Evolutionary conservation across 2,329 filamentous ascomycete genomes (phyloP).

Genomic region (Fusarium graminum): DNA sequence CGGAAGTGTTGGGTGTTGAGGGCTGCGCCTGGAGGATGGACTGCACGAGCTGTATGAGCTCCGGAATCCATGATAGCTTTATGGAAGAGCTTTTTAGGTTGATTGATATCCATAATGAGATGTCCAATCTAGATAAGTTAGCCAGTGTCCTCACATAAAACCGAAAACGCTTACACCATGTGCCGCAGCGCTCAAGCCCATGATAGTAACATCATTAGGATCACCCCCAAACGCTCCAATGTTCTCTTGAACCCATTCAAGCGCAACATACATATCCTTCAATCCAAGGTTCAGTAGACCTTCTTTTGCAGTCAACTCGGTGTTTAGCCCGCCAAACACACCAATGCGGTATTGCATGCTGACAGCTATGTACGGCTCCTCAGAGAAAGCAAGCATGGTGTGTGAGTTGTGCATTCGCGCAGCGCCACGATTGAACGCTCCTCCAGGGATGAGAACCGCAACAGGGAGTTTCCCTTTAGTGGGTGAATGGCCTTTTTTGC

Average conservation of each 20-base stretch:
- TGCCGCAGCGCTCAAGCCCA: slow-evolving; percentile 58
- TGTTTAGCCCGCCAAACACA: slow-evolving; percentile 71
- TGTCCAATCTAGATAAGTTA: slow-evolving; percentile 47
- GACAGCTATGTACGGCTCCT: slow-evolving; percentile 62
- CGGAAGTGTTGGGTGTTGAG: slow-evolving; percentile 50
- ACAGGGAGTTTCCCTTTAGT: slow-evolving; percentile 46
- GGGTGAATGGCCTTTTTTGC: slow-evolving; percentile 30
- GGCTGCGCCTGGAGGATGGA: slow-evolving; percentile 46
- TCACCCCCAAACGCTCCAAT: slow-evolving; percentile 65
- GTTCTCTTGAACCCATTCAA: slow-evolving; percentile 66
- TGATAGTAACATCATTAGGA: slow-evolving; percentile 61
- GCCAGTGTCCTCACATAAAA: rapidly evolving
- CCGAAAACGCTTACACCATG: slow-evolving; percentile 40
- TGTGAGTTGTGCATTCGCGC: slow-evolving; percentile 55
- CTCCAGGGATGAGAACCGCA: slow-evolving; percentile 48
- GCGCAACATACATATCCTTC: slow-evolving; percentile 61
- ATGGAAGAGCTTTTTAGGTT: slow-evolving; percentile 50
- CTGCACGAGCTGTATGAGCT: slow-evolving; percentile 49
- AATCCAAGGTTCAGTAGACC: slow-evolving; percentile 67
- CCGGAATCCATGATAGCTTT: slow-evolving; percentile 53
- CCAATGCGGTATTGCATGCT: slow-evolving; percentile 64
- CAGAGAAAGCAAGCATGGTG: slow-evolving; percentile 64
- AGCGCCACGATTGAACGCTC: slow-evolving; percentile 52
- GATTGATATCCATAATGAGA: slow-evolving; percentile 52
- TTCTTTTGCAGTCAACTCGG: slow-evolving; percentile 62